Base-by-base conservation (phyloP, 306 rosid species). In the Malus asiatica region DNA sequence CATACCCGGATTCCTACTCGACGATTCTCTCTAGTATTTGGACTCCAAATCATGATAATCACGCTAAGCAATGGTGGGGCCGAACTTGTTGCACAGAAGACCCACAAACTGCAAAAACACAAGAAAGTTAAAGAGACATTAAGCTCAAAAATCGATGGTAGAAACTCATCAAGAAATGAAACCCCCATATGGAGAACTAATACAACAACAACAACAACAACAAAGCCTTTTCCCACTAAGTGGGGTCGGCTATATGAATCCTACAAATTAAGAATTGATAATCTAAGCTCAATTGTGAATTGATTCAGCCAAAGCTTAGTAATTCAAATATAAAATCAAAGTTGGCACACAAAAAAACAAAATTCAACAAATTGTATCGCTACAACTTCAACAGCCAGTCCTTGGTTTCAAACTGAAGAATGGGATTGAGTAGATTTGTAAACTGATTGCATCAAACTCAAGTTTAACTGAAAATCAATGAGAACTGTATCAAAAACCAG, bases 21-120 rank as follows among this genome's bases (percentile, higher is more conserved):
- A 81, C 79, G 73, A 80, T 70, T 88, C 46, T 80, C 81, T 85
- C 70, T 78, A 58, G 79, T 73, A 78, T 75, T 64, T 84, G 77
- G 67, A 77, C 75, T 88, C 98, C 90, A 85, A 79, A 91, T 87
- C 98, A 93, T 91, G 86, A 83, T 89, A 84, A 68, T 81, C 72
- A 77, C 83, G 58, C 83, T 27, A 72, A 38, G 60, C 76, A 85
- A 74, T 70, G 42, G 78, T 82, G 73, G 60, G 57, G 76, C 77
- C 76, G 67, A 83, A 66, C 72, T 74, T 70, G 80, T 79, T 78
- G 65, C 68, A 58, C 80, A 63, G 79, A 61, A 76, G 58, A 70
- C 69, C 75, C 53, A 79, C 53, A 57, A 35, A 71, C 83, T 76
- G 76, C 33, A 68, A 33, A 70, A 76, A 76, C 73, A 80, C 65